Evolutionary conservation across 1,284 basidiomycete species (phyloP), one percentile per base, ranked within the genome.

Genomic region (Pulveroboletus sp.): DNA sequence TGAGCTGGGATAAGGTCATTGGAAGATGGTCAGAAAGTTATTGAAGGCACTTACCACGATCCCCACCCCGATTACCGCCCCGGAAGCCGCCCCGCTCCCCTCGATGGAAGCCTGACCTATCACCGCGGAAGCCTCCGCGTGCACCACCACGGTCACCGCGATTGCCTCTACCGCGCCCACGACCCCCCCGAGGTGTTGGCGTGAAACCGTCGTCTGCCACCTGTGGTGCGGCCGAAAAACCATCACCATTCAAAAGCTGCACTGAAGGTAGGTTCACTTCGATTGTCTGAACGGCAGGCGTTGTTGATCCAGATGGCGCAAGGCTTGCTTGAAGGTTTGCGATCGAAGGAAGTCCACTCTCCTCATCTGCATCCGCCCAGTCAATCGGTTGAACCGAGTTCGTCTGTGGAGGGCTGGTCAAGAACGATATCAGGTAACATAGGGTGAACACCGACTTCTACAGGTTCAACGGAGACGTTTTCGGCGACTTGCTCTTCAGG

Each of bases 141-240:
- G 68, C 67, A 24, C 66, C 61, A 18, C 77, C 70, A 8, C 64
- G 67, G 24, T 75, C 75, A 49, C 78, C 74, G 35, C 76, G 75
- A 54, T 70, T 26, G 62, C 79, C 78, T 52, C 79, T 69, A 50
- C 75, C 75, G 58, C 78, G 72, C 46, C 80, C 77, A 50, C 78
- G 74, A 56, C 72, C 75, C 29, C 75, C 74, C 3, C 74, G 72
- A 9, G 66, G 51, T 18, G 81, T 72, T 49, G 76, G 77, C 7
- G 73, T 82, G 70, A 91, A 90, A 1, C 87, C 87, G 43, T 89
- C 87, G 1, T 85, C 83, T 33, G 83, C 86, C 11, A 70, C 67
- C 17, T 63, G 65, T 25, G 67, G 59, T 25, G 67, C 62, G 15
- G 70, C 55, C 10, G 65, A 65, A 15, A 54, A 68, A 59, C 28